phyloP scores from a whole-genome alignment of 2,329 filamentous ascomycete species.

The Ophiosphaerella narmari region DNA sequence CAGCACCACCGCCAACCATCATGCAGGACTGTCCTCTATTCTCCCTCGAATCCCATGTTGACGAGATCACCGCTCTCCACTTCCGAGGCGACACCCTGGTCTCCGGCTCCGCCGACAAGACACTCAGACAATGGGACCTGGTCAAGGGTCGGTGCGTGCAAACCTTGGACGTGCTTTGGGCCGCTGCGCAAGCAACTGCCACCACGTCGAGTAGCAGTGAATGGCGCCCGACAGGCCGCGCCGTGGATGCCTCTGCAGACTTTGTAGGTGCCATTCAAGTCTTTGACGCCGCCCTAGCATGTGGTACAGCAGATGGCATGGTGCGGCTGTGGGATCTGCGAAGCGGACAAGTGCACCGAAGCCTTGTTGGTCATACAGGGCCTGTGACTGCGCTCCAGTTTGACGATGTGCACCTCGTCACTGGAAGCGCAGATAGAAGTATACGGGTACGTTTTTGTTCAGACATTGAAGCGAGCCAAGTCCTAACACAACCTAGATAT shows the following conservation, averaged over 20 bases:
- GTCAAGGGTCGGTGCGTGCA: conserved; percentile 97
- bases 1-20: conserved; percentile 69
- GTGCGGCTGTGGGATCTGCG: conserved; percentile 95
- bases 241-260: conserved; percentile 72
- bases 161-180: conserved; percentile 97
- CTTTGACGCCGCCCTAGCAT: conserved; percentile 93
- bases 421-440: conserved; percentile 88
- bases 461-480: neutral
- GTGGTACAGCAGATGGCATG: conserved; percentile 96
- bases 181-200: conserved; percentile 79
- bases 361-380: conserved; percentile 92
- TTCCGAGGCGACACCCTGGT: conserved; percentile 89
- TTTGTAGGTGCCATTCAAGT: conserved; percentile 95
- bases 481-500: conserved; percentile 70
- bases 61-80: conserved; percentile 91
- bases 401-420: conserved; percentile 93
- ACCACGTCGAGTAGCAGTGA: conserved; percentile 62
- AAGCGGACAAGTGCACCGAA: conserved; percentile 95
- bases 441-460: conserved; percentile 73
- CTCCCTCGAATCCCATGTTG: conserved; percentile 86
- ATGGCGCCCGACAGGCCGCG: conserved; percentile 75
- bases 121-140: conserved; percentile 94
- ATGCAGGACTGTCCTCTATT: conserved; percentile 91
- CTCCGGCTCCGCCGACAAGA: conserved; percentile 96
- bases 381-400: conserved; percentile 95